Evolutionary conservation across 176 grass and related monocot genomes (phyloP).

Genomic region (Areca catechu): DNA sequence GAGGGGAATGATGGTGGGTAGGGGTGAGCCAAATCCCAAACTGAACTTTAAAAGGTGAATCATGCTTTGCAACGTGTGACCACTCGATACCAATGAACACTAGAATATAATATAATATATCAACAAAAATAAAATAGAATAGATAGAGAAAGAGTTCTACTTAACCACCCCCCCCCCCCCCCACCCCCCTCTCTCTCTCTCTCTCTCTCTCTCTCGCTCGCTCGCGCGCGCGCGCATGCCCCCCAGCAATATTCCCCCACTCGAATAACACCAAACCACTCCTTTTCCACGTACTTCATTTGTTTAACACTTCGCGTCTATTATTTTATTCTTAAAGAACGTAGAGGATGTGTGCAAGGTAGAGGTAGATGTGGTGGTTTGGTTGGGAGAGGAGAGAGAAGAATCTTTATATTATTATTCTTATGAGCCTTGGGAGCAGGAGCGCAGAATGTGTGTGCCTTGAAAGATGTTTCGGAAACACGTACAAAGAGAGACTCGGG

Average conservation of each 20-base stretch:
- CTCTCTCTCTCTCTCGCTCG: too few species aligned
- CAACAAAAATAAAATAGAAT: too few species aligned
- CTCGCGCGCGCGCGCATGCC: not conserved
- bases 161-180: too few species aligned
- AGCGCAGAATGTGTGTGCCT: slow-evolving; percentile 35
- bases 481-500: slow-evolving; percentile 20
- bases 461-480: slow-evolving; percentile 35
- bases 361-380: slow-evolving; percentile 7
- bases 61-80: slow-evolving; percentile 25
- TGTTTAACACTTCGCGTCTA: too few species aligned
- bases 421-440: slow-evolving; percentile 32
- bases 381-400: slow-evolving; percentile 19
- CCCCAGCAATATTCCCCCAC: not conserved
- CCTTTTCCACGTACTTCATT: too few species aligned
- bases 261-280: not conserved
- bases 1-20: slow-evolving; percentile 9
- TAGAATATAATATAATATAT: too few species aligned
- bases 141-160: not conserved
- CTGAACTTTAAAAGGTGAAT: slow-evolving; percentile 23
- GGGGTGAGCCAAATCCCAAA: not conserved
- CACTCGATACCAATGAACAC: slow-evolving; percentile 14
- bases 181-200: too few species aligned
- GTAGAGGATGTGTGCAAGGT: slow-evolving; percentile 3
- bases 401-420: not conserved
- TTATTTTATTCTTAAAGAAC: slow-evolving; percentile 12